phyloP scores from a whole-genome alignment of 257 asterid genomes.

The Nemophila menziesii region DNA sequence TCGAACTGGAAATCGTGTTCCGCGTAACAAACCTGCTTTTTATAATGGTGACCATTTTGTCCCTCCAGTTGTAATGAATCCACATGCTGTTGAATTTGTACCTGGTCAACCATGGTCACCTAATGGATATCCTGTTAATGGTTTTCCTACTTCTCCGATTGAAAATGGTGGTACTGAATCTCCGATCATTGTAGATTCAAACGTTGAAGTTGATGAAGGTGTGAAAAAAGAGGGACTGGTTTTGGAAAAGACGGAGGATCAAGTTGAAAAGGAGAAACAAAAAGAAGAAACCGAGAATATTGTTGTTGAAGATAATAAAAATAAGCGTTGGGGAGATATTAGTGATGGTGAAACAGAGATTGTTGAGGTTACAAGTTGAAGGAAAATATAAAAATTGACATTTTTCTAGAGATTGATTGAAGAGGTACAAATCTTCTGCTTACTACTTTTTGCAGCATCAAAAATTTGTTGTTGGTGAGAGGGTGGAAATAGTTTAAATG shows the following conservation, averaged over 20 bases:
- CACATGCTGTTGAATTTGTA: constrained; percentile 68
- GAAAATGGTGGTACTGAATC: constrained; percentile 26
- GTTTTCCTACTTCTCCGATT: constrained; percentile 27
- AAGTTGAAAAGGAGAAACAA: no score
- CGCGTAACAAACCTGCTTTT: constrained; percentile 49
- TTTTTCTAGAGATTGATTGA: not conserved
- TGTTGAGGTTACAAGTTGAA: constrained; percentile 31
- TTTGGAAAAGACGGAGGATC: not conserved
- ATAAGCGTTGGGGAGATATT: constrained; percentile 68
- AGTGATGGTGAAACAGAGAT: constrained; percentile 64
- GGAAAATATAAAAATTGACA: not conserved
- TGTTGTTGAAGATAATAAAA: constrained; percentile 14
- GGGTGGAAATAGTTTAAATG: not conserved
- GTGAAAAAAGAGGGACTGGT: constrained; percentile 6
- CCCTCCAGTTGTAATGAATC: constrained; percentile 55
- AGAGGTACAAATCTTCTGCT: not conserved
- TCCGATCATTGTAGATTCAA: constrained; percentile 33
- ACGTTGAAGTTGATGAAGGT: constrained; percentile 21
- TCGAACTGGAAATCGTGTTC: constrained; percentile 50
- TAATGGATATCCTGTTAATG: constrained; percentile 43
- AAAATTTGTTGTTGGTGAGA: not conserved
- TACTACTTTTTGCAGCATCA: not conserved
- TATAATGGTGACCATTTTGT: constrained; percentile 36
- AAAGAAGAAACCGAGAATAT: no score
- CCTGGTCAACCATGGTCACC: constrained; percentile 72